Evolutionary conservation across 2,329 filamentous ascomycete genomes (phyloP), one percentile per base, ranked within the genome.

Genomic region (Coniochaeta hoffmannii): DNA sequence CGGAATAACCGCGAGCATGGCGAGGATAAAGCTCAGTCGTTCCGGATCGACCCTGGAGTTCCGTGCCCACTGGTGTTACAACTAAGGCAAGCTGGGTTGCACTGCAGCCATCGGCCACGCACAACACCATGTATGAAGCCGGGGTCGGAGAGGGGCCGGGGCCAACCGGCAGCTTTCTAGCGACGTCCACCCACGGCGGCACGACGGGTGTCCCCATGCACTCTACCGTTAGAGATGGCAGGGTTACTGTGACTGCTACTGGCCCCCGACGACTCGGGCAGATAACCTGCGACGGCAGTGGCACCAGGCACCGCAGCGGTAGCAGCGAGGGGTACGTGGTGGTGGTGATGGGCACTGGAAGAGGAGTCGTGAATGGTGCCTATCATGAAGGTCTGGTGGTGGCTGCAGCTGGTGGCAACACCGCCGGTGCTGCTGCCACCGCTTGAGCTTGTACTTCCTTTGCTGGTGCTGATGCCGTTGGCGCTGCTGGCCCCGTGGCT

Each of bases 161-260:
- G 15, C 24, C 44, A 30, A 30, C 44, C 9, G n/a, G 14, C 12
- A 19, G 12, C 12, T 11, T 22, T 9, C 22, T 55, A 63, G 44
- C 58, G 60, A 14, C 60, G 60, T 56, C 36, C 57, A 19, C 53
- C 56, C 46, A 60, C 61, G 55, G 60, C 55, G 11, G 46, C 50
- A 2, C 60, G 57, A 30, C 56, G 57, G 56, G 36, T 50, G 17
- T 62, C 60, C 24, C 57, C 51, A 46, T 61, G 59, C 38, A 15
- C 36, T 17, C 38, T 55, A 17, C 46, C 46, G 50, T 35, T 51
- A 51, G 28, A 31, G 26, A 24, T 8, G 26, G 49, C 19, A 9
- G 28, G 7, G 32, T 1, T 31, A 3, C 9, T 22, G 41, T 46
- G 22, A 22, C 22, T 32, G 50, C 19, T 19, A 14, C 22, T 31